These are phyloP conservation scores for Cryptococcus sp. DNA, from an alignment of 1,284 basidiomycete genomes.

Conservation along the genomic window DNA sequence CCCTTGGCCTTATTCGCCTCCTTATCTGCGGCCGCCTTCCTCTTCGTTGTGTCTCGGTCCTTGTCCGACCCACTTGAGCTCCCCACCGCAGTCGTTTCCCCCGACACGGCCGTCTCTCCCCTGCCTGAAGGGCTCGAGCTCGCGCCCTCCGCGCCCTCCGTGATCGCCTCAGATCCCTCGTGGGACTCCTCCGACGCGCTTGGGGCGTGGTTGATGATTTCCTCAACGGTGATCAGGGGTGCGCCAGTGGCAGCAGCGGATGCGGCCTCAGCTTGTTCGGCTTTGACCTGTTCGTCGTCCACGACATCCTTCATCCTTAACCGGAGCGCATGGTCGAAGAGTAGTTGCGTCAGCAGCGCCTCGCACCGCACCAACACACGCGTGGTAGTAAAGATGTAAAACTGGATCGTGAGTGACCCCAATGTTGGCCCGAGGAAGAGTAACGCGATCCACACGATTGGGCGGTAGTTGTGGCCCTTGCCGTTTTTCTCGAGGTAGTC, in stretches of 20 bases:
- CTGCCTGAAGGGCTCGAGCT: neutral
- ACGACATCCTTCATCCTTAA: slow-evolving; percentile 56
- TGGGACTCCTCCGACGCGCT: slow-evolving; percentile 8
- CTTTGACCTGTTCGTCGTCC: slow-evolving; percentile 19
- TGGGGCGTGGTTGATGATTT: slow-evolving; percentile 18
- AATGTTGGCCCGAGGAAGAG: slow-evolving; percentile 59
- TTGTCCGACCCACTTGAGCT: slow-evolving; percentile 21
- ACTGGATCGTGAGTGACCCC: slow-evolving; percentile 39
- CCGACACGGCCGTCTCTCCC: neutral
- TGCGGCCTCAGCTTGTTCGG: slow-evolving; percentile 20
- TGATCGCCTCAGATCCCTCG: neutral
- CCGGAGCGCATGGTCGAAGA: slow-evolving; percentile 67
- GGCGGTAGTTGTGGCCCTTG: slow-evolving; percentile 49
- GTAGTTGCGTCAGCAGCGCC: slow-evolving; percentile 63
- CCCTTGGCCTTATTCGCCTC: slow-evolving; percentile 29
- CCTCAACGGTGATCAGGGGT: slow-evolving; percentile 26
- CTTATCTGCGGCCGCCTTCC: slow-evolving; percentile 14
- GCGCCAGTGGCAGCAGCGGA: slow-evolving; percentile 4
- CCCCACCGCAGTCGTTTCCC: slow-evolving; percentile 23
- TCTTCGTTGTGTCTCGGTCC: slow-evolving; percentile 17
- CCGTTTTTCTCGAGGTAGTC: slow-evolving; percentile 55
- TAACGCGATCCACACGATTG: slow-evolving; percentile 62
- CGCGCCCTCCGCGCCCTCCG: neutral
- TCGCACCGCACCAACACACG: slow-evolving; percentile 57
- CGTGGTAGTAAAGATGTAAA: slow-evolving; percentile 49